These are phyloP conservation scores for Hypericum perforatum DNA, from an alignment of 345 rosid species.

Conservation along the genomic window DNA sequence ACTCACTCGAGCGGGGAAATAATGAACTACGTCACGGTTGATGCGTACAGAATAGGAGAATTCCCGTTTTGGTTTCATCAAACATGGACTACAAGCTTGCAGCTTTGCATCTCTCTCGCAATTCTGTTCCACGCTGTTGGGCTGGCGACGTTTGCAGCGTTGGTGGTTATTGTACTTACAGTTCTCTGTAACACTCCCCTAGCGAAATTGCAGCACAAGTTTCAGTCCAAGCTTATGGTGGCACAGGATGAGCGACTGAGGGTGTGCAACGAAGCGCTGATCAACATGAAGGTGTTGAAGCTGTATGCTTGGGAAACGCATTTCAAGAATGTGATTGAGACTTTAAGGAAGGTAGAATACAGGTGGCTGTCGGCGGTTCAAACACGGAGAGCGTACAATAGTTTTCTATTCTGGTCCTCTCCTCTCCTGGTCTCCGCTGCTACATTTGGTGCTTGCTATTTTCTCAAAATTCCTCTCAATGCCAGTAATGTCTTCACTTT, in stretches of 20 bases:
- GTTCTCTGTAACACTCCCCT: conserved; percentile 79
- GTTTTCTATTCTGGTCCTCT: conserved; percentile 75
- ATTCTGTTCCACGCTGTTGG: conserved; percentile 82
- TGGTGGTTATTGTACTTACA: conserved; percentile 59
- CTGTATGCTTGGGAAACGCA: conserved; percentile 89
- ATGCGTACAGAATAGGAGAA: conserved; percentile 89
- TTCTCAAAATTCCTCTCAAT: conserved; percentile 59
- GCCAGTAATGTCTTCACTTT: conserved; percentile 91
- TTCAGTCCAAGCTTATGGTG: conserved; percentile 66
- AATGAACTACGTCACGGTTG: conserved; percentile 84
- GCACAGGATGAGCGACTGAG: conserved; percentile 74
- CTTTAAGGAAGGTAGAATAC: conserved; percentile 46
- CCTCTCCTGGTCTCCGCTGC: conserved; percentile 87
- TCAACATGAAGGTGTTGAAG: conserved; percentile 90
- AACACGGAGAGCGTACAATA: conserved; percentile 55
- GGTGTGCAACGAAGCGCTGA: conserved; percentile 73
- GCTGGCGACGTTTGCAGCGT: conserved; percentile 71
- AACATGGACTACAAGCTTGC: conserved; percentile 84
- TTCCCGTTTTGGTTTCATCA: conserved; percentile 96
- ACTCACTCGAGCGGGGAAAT: conserved; percentile 84
- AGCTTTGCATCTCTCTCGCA: conserved; percentile 60
- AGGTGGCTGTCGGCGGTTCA: conserved; percentile 78
- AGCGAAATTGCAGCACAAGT: conserved; percentile 85
- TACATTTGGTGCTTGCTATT: conserved; percentile 76
- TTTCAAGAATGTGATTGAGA: conserved; percentile 74